Percentiles rank a stretch among this genome's conserved stretches.
phyloP scores from a whole-genome alignment of 2,329 filamentous ascomycete species.

The Hymenoscyphus albidus region DNA sequence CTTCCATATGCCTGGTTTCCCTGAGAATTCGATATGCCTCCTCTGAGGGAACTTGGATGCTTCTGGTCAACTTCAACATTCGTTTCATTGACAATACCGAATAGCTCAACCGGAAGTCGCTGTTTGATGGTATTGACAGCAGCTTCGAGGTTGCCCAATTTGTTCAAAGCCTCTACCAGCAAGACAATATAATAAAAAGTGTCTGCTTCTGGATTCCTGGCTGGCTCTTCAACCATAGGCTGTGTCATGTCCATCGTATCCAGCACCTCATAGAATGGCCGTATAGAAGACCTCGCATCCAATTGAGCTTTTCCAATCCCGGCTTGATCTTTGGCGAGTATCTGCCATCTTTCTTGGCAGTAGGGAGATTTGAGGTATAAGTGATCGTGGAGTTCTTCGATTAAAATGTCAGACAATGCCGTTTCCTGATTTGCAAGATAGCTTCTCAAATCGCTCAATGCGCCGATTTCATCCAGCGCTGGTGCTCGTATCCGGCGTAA shows the following conservation, averaged over 20 bases:
- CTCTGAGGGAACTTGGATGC: constrained; percentile 76
- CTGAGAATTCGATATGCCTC: constrained; percentile 46
- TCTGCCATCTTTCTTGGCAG: constrained; percentile 93
- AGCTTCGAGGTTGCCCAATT: constrained; percentile 77
- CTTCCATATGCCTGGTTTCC: constrained; percentile 61
- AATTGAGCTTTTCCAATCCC: constrained; percentile 42
- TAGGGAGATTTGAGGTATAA: constrained; percentile 97
- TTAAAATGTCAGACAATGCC: constrained; percentile 83
- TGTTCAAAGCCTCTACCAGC: constrained; percentile 84
- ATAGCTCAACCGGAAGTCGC: constrained; percentile 87
- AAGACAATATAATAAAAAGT: constrained; percentile 91
- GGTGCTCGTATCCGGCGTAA: constrained; percentile 78
- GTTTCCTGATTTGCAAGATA: constrained; percentile 94
- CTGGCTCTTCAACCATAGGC: constrained; percentile 75
- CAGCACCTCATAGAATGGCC: constrained; percentile 56
- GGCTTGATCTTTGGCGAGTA: constrained; percentile 65
- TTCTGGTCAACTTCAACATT: constrained; percentile 91
- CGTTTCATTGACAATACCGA: constrained; percentile 89
- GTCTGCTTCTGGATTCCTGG: constrained; percentile 90
- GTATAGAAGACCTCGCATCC: constrained; percentile 39
- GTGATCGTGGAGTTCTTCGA: constrained; percentile 97
- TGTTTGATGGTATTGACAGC: constrained; percentile 91
- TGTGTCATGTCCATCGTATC: constrained; percentile 59
- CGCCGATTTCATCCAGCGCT: constrained; percentile 87
- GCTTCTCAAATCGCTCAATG: constrained; percentile 76